Percentiles rank a stretch among this genome's conserved stretches.
Evolutionary conservation across 2,329 filamentous ascomycete species (phyloP).

Genomic region (Fusarium abutilonis): DNA sequence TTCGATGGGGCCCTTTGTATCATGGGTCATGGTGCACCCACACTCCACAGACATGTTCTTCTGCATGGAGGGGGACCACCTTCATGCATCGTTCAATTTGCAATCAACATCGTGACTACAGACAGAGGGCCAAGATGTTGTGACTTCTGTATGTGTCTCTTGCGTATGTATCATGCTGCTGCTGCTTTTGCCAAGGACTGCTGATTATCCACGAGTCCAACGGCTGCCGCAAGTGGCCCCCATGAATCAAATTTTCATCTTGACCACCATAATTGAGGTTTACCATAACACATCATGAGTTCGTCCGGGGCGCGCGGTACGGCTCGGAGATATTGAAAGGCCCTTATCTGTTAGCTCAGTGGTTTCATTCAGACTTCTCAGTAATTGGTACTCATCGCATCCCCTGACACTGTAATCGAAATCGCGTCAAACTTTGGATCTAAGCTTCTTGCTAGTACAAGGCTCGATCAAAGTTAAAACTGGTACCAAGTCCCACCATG

Average conservation of each 20-base stretch:
- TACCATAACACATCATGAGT: conserved; percentile 17
- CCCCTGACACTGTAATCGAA: conserved; percentile 14
- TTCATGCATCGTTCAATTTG: conserved; percentile 34
- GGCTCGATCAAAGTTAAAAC: conserved; percentile 14
- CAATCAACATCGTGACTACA: conserved; percentile 16
- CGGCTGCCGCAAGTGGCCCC: conserved; percentile 6
- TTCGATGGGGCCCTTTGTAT: conserved; percentile 41
- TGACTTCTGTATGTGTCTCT: conserved; percentile 9
- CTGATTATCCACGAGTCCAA: conserved; percentile 7
- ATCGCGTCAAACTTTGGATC: conserved; percentile 21
- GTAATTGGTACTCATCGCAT: conserved; percentile 9
- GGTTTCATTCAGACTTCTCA: conserved; percentile 7
- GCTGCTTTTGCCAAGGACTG: conserved; percentile 8
- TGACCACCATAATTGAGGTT: conserved; percentile 18
- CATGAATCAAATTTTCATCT: conserved; percentile 11
- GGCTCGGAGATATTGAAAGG: conserved; percentile 8
- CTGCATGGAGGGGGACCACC: conserved; percentile 39
- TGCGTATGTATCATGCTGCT: conserved; percentile 5
- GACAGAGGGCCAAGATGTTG: conserved; percentile 10
- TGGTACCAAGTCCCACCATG: conserved; percentile 19
- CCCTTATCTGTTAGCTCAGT: conserved; percentile 11
- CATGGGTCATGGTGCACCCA: conserved; percentile 40
- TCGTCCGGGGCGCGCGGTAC: conserved; percentile 21
- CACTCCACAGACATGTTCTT: conserved; percentile 37
- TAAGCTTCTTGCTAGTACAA: conserved; percentile 14